A percentile compares a stretch with the other conserved stretches of the same genome.
phyloP scores from a whole-genome alignment of 164 flowering plant species.

The Vitis labrusca region DNA sequence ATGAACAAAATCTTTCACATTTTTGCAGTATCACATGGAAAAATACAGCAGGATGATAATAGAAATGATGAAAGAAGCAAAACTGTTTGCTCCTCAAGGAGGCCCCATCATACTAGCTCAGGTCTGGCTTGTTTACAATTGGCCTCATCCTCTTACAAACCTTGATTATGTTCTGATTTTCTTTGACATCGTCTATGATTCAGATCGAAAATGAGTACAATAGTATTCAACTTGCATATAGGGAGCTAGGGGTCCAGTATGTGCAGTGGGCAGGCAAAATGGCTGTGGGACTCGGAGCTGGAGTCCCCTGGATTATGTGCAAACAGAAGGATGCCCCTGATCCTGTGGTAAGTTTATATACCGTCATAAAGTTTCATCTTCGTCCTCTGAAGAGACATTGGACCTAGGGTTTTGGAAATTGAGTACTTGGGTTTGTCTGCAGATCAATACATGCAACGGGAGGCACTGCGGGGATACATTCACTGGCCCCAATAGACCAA shows the following conservation, averaged over 20 bases:
- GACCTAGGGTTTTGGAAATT: too few species aligned
- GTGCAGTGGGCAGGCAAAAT: conserved; percentile 87
- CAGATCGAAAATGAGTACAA: conserved; percentile 96
- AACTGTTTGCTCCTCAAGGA: conserved; percentile 56
- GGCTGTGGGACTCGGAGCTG: conserved; percentile 51
- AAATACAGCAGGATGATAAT: conserved; percentile 30
- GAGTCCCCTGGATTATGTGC: conserved; percentile 99
- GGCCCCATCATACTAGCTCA: conserved; percentile 47
- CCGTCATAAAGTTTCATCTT: too few species aligned
- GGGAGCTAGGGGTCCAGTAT: conserved; percentile 44
- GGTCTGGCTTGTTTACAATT: conserved; percentile 14
- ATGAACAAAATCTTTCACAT: not conserved
- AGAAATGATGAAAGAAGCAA: conserved; percentile 33
- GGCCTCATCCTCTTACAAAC: too few species aligned
- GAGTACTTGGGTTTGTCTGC: not conserved
- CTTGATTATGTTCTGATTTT: too few species aligned
- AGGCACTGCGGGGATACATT: conserved; percentile 94
- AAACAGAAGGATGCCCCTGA: conserved; percentile 89
- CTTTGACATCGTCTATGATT: not conserved
- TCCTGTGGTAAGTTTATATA: conserved; percentile 52
- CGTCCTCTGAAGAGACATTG: too few species aligned
- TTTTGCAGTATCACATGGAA: conserved; percentile 31
- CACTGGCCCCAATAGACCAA: conserved; percentile 72
- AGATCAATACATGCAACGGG: conserved; percentile 96
- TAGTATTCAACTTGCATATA: conserved; percentile 58